Base-by-base conservation (phyloP, 2,329 filamentous ascomycete genomes). In the Didymella lethalis region DNA sequence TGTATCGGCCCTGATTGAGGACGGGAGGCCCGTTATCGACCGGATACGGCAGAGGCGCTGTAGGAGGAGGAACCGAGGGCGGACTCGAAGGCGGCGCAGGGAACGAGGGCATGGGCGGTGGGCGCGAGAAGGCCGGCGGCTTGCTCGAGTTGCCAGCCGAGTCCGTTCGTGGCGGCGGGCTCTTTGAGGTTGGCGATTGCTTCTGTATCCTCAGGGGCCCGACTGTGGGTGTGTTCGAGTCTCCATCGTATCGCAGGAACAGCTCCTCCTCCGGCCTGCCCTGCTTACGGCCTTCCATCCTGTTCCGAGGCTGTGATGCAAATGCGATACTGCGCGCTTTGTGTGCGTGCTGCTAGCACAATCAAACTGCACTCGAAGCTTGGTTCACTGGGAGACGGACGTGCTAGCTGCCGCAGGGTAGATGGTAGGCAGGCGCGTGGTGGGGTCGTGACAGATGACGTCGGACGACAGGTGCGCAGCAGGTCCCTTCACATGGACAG, bases 131-230 rank as follows among this genome's bases (percentile, higher is more conserved):
- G 43, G 66, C 67, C 11, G 73, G 67, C 23, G 64, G 63, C 62
- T 73, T 70, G 57, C 64, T 74, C 32, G 71, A 90, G 79, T 88
- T 90, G 55, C 88, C 89, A 54, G 90, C 88, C 84, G 74, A 92
- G 88, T 78, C 69, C 72, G 76, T 71, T 70, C 70, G 82, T 48
- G 85, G 86, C 68, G 86, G 86, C 46, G 78, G 79, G 58, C 78
- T 76, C 66, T 71, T 79, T 48, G 83, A 80, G 10, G 58, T 61
- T 69, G 48, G 79, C 71, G 88, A 86, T 56, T 89, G 87, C 78
- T 96, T 96, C 81, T 89, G 89, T 75, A 96, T 96, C 72, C 92
- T 87, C 78, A 97, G 79, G 60, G 93, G 93, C 70, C 91, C 91
- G 67, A 96, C 86, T 18, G 90, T 91, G 57, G 92, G 91, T 70